phyloP scores from a whole-genome alignment of 192 early-diverging fungal genomes.

The Piromyces finnis region DNA sequence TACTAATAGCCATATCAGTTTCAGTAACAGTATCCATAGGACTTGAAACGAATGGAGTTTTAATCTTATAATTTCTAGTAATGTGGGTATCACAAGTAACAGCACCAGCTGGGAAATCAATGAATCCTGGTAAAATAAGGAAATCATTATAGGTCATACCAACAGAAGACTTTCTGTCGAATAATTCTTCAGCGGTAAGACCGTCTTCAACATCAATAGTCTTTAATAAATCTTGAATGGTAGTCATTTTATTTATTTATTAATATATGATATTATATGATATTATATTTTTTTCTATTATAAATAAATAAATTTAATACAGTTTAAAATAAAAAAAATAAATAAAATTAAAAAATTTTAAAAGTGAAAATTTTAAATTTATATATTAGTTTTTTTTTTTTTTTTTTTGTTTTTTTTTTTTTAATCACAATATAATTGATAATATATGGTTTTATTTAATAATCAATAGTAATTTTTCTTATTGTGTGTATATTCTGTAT shows the following conservation, averaged over 20 bases:
- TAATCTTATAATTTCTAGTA: slow-evolving; percentile 76
- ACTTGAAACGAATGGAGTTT: slow-evolving; percentile 82
- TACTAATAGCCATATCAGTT: slow-evolving; percentile 92
- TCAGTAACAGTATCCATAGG: slow-evolving; percentile 99
- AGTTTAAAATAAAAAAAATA: too few species aligned
- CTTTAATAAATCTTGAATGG: not conserved
- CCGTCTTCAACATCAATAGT: slow-evolving; percentile 36
- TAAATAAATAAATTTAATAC: too few species aligned
- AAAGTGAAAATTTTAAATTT: too few species aligned
- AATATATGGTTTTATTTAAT: too few species aligned
- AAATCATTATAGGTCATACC: slow-evolving; percentile 99
- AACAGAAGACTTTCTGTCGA: slow-evolving; percentile 59
- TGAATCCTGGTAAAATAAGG: slow-evolving; percentile 85
- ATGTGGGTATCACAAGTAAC: slow-evolving; percentile 68
- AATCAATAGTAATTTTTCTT: too few species aligned
- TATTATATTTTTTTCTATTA: too few species aligned
- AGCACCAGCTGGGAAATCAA: slow-evolving; percentile 73
- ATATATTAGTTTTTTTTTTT: too few species aligned
- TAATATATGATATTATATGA: not conserved
- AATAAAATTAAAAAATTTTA: too few species aligned
- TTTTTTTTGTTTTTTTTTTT: too few species aligned
- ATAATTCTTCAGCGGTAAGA: slow-evolving; percentile 60
- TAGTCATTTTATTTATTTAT: not conserved
- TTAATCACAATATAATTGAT: too few species aligned
- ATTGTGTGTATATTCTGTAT: too few species aligned